phyloP scores from a whole-genome alignment of 2,329 filamentous ascomycete genomes.

The Aspergillus pseudoterreus region DNA sequence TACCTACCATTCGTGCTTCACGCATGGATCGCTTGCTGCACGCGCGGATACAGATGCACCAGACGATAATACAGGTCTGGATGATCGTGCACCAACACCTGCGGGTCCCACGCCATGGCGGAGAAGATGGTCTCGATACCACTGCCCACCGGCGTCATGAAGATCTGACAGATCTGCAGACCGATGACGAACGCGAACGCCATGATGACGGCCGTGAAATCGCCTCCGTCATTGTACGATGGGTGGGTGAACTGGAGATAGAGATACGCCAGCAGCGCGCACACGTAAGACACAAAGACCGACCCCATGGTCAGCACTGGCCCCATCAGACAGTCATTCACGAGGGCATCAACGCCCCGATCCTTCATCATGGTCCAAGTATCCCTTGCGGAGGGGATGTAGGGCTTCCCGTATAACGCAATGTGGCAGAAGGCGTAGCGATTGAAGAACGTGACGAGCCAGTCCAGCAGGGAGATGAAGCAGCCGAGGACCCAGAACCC shows the following conservation, averaged over 20 bases:
- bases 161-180: conserved; percentile 82
- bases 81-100: conserved; percentile 74
- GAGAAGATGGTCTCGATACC: conserved; percentile 94
- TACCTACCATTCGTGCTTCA: conserved; percentile 20
- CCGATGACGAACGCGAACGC: conserved; percentile 87
- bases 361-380: conserved; percentile 91
- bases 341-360: conserved; percentile 82
- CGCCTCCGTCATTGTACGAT: conserved; percentile 65
- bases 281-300: conserved; percentile 78
- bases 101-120: conserved; percentile 63
- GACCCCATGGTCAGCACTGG: conserved; percentile 72
- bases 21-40: conserved; percentile 74
- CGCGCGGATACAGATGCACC: conserved; percentile 76
- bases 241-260: conserved; percentile 81
- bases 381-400: conserved; percentile 80
- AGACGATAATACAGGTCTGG: conserved; percentile 76
- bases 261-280: conserved; percentile 77
- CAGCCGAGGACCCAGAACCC: conserved; percentile 74
- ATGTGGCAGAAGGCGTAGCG: conserved; percentile 92
- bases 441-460: conserved; percentile 85
- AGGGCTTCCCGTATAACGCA: conserved; percentile 85
- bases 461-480: conserved; percentile 72
- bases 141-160: conserved; percentile 80
- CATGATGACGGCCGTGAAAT: conserved; percentile 72
- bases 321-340: conserved; percentile 82